Evolutionary conservation across 1,284 basidiomycete species (phyloP).

Genomic region (Boletus sp.): DNA sequence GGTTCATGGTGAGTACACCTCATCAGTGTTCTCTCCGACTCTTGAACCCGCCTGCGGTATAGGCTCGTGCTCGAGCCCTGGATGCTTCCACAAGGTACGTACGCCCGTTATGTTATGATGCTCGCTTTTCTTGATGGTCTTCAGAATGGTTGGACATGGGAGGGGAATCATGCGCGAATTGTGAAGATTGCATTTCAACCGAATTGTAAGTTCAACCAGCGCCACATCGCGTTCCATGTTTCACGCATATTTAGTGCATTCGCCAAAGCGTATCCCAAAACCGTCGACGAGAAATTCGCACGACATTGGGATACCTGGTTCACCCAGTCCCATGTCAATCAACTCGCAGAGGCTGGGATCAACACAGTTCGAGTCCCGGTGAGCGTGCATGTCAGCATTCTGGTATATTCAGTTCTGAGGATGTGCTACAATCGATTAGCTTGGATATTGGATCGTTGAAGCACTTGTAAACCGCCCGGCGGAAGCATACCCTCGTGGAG

Average conservation of each 20-base stretch:
- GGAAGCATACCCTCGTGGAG: slow-evolving; percentile 68
- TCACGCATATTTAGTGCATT: slow-evolving; percentile 42
- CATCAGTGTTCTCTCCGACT: not conserved
- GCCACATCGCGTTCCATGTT: not conserved
- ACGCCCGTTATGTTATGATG: not conserved
- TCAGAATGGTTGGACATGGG: slow-evolving; percentile 51
- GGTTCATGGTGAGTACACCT: slow-evolving; percentile 40
- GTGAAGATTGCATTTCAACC: slow-evolving; percentile 41
- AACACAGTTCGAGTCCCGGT: slow-evolving; percentile 77
- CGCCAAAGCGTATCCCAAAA: slow-evolving; percentile 53
- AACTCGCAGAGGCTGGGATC: slow-evolving; percentile 50
- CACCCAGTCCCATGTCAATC: slow-evolving; percentile 54
- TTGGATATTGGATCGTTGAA: slow-evolving; percentile 81
- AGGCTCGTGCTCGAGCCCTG: slow-evolving; percentile 54
- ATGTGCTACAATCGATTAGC: slow-evolving; percentile 34
- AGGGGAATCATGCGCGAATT: slow-evolving; percentile 40
- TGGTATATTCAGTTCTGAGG: not conserved
- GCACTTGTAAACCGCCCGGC: slow-evolving; percentile 55
- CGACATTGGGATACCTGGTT: slow-evolving; percentile 75
- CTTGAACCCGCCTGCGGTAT: not conserved
- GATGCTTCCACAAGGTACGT: slow-evolving; percentile 49
- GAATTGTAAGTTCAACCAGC: slow-evolving; percentile 40
- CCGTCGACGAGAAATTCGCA: slow-evolving; percentile 56
- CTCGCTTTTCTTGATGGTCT: slow-evolving; percentile 4
- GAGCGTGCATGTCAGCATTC: slow-evolving; percentile 19